Conservation (phyloP, 441 rosid species). For the Populus tomentosa region DNA sequence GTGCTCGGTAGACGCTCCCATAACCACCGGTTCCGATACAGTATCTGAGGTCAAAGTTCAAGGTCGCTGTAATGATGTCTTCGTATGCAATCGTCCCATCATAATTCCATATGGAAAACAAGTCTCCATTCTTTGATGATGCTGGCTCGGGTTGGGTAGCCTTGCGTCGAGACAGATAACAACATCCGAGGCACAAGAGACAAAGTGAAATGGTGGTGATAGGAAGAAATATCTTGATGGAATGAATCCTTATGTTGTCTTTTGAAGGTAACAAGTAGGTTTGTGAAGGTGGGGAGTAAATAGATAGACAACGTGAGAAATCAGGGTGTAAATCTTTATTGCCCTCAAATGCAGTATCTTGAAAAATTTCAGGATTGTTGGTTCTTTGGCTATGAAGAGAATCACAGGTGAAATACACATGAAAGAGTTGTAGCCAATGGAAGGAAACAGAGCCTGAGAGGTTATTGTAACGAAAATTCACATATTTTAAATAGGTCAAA, state of each 20-base stretch:
- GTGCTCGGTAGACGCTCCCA: too few relatives aligned
- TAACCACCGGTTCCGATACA: too few relatives aligned
- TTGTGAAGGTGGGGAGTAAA: too few relatives aligned
- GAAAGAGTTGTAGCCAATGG: neutral
- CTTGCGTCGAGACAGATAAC: neutral
- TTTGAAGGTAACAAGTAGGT: too few relatives aligned
- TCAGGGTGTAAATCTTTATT: neutral
- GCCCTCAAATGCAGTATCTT: neutral
- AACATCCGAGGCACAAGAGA: neutral
- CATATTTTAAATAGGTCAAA: rapidly evolving
- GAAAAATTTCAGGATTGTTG: neutral
- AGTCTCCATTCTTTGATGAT: neutral
- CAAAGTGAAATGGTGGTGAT: neutral
- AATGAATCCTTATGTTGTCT: too few relatives aligned
- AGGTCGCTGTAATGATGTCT: neutral
- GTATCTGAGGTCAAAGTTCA: neutral
- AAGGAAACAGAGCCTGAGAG: neutral
- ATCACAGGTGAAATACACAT: too few relatives aligned
- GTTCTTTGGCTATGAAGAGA: too few relatives aligned
- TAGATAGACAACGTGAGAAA: neutral
- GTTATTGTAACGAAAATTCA: neutral
- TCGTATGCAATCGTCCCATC: neutral
- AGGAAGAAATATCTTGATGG: neutral
- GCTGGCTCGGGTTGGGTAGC: neutral
- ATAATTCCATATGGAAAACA: neutral